These are phyloP conservation scores for Elsinoe fawcettii DNA, from an alignment of 2,329 filamentous ascomycete genomes.

Conservation along the genomic window DNA sequence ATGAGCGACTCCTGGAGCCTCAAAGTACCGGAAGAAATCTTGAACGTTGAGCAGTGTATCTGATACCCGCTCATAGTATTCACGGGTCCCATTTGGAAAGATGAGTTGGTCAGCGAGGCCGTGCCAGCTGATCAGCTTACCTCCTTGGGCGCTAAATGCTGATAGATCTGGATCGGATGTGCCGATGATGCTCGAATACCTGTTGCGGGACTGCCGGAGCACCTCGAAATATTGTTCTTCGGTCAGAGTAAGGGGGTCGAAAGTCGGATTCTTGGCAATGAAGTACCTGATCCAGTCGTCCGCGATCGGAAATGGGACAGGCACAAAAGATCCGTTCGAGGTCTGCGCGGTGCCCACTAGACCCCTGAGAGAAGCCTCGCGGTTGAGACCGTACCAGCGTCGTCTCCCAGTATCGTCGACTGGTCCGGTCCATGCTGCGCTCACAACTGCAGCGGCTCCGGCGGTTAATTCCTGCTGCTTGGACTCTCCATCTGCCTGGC, in stretches of 20 bases:
- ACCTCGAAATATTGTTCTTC: conserved; percentile 23
- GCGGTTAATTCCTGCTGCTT: background rate
- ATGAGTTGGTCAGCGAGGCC: conserved; percentile 36
- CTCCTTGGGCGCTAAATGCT: conserved; percentile 30
- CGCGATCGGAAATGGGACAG: conserved; percentile 24
- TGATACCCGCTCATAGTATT: conserved; percentile 33
- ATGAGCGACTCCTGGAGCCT: conserved; percentile 34
- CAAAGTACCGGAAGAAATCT: conserved; percentile 34
- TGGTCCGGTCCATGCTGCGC: background rate
- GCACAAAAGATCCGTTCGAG: background rate
- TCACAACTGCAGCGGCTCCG: background rate
- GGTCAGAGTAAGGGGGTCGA: conserved; percentile 28
- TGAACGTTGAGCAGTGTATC: conserved; percentile 22
- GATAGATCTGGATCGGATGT: conserved; percentile 33
- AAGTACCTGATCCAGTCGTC: conserved; percentile 32
- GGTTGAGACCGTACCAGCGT: background rate
- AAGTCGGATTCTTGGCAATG: conserved; percentile 27
- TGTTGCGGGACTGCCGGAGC: conserved; percentile 23
- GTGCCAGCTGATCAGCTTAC: conserved; percentile 40
- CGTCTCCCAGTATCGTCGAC: background rate
- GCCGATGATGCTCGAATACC: conserved; percentile 27
- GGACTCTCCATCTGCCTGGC: background rate
- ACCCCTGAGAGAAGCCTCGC: background rate
- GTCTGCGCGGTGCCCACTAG: background rate
- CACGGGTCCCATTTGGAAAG: conserved; percentile 28